Base-by-base conservation (phyloP, 2,329 filamentous ascomycete species). In the Didymella arachidicola region DNA sequence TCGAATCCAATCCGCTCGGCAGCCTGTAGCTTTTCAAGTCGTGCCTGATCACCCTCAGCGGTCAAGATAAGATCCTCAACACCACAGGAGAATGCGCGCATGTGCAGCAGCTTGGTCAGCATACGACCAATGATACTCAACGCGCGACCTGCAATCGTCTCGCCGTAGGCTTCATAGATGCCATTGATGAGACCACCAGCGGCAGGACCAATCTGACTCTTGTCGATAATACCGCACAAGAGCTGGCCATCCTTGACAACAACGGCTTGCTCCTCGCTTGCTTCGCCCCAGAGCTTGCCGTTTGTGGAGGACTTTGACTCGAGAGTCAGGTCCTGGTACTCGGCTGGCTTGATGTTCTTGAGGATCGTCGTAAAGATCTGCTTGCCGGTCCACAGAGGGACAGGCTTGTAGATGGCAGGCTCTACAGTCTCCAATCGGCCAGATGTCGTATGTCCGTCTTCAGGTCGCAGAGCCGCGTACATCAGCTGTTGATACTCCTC, bases 61-160 rank as follows among this genome's bases (percentile, higher is more conserved):
- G 94, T 98, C 50, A 99, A 86, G 57, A 90, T 87, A 58, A 99
- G 83, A 82, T 99, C 96, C 71, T 99, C 94, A 78, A 99, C 97
- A 74, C 96, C 96, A 77, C 95, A 99, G 64, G 92, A 95, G 76
- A 98, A 98, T 1, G 94, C 95, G 50, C 93, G 86, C 88, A 97
- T 96, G 72, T 95, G 91, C 60, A 98, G 83, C 64, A 93, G 89
- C 70, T 93, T 90, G 0, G 95, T 99, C 63, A 99, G 80, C 26
- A 99, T 83, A 56, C 95, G 88, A 53, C 95, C 95, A 54, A 99
- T 83, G 67, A 94, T 90, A 81, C 93, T 96, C 53, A 99, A 86
- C 10, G 97, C 82, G 72, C 92, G 92, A 32, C 95, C 94, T 19
- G 95, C 94, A 63, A 90, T 84, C 16, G 89, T 89, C 57, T 95